A percentile compares a stretch with the other conserved stretches of the same genome.
Evolutionary conservation across 495 filamentous ascomycete species (phyloP).

Genomic region (Stereocaulon alpinum): DNA sequence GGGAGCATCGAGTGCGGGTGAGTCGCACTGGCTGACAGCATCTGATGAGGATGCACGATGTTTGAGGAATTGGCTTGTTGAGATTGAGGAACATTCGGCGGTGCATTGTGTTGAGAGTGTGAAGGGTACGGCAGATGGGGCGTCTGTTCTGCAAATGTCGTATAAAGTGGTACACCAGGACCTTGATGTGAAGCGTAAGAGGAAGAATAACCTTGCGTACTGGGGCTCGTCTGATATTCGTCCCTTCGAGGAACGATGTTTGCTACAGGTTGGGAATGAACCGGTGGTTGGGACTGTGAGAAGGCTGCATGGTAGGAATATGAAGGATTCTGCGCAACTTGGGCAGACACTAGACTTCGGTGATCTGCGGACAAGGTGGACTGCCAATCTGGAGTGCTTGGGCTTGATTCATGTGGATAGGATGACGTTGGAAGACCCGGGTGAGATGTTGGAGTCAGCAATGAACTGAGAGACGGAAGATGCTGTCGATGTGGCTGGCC

Average conservation of each 20-base stretch:
- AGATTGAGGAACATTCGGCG: not conserved
- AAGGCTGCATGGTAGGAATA: not conserved
- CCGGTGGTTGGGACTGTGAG: not conserved
- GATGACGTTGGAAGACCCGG: constrained; percentile 21
- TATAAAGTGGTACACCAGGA: not conserved
- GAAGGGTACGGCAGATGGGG: constrained; percentile 2
- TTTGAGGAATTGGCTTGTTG: constrained; percentile 1
- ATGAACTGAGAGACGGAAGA: constrained; percentile 40
- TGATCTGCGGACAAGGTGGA: not conserved
- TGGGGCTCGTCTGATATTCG: not conserved
- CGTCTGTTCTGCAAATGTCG: constrained; percentile 1
- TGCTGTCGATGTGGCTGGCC: constrained; percentile 25
- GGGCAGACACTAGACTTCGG: not conserved
- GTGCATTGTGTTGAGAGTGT: constrained; percentile 1
- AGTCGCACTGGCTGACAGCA: constrained; percentile 1
- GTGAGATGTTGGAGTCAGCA: constrained; percentile 33
- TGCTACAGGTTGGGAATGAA: not conserved
- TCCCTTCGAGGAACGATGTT: not conserved
- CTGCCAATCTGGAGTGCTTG: constrained; percentile 5
- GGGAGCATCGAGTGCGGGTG: not conserved
- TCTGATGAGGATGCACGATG: constrained; percentile 1
- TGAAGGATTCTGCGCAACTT: not conserved
- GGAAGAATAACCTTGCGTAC: constrained; percentile 2
- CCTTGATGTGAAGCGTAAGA: not conserved
- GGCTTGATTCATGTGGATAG: constrained; percentile 7